Conservation (phyloP, 306 rosid species). For the Quillaja saponaria region DNA sequence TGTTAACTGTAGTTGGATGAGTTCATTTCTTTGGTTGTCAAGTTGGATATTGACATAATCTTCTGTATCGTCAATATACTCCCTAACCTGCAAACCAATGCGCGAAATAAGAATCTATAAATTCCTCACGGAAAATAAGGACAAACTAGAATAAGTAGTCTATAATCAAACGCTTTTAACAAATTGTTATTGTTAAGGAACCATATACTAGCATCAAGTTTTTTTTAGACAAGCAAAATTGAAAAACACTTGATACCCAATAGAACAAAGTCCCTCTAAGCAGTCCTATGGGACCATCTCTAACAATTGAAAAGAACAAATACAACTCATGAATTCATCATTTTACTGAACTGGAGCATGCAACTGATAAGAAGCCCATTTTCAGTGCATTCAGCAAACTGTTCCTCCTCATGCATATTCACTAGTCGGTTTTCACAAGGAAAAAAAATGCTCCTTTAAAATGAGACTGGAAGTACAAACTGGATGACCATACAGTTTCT, state of each 20-base stretch:
- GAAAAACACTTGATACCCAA: no score
- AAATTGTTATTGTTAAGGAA: no score
- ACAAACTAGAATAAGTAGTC: neutral
- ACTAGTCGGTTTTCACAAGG: no score
- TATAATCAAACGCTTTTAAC: no score
- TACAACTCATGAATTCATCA: neutral
- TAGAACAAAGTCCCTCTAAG: neutral
- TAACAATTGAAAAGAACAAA: neutral
- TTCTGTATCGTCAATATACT: slow-evolving; percentile 96
- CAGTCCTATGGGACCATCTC: neutral
- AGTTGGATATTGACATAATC: slow-evolving; percentile 96
- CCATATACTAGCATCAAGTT: neutral
- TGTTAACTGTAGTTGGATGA: slow-evolving; percentile 93
- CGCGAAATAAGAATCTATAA: slow-evolving; percentile 11
- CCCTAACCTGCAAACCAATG: slow-evolving; percentile 73
- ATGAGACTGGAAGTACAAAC: no score
- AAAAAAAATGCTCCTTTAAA: no score
- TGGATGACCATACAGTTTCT: no score
- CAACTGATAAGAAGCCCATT: neutral
- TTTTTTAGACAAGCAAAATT: no score
- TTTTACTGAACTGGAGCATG: neutral
- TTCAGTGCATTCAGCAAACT: no score
- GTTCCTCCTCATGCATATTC: no score
- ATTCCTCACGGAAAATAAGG: slow-evolving; percentile 16
- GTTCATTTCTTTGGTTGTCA: slow-evolving; percentile 94